Conservation (phyloP, 306 rosid species). For the Prunus persica region DNA sequence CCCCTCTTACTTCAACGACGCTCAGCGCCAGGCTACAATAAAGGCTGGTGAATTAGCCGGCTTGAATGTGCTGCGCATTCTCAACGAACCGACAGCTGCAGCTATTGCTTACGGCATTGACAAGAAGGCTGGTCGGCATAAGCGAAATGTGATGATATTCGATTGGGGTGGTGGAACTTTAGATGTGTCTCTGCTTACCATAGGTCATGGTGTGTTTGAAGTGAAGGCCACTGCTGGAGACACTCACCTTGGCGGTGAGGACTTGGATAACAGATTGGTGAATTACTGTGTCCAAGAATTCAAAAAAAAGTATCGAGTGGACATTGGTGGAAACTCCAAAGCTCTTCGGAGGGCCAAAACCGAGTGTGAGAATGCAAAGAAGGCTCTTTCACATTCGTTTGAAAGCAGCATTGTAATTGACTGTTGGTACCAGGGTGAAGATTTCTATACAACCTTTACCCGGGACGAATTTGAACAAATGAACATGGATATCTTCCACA, state of each 20-base stretch:
- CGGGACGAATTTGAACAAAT: constrained; percentile 5
- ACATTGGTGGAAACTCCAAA: background rate
- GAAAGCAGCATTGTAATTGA: constrained; percentile 6
- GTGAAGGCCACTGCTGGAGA: constrained; percentile 17
- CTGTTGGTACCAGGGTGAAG: background rate
- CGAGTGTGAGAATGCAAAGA: constrained; percentile 4
- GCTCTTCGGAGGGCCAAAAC: constrained; percentile 4
- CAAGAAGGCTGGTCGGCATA: background rate
- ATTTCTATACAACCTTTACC: background rate
- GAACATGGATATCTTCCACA: background rate
- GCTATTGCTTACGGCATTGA: constrained; percentile 17
- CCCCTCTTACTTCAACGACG: constrained; percentile 6
- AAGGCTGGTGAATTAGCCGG: background rate
- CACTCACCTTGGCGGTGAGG: constrained; percentile 16
- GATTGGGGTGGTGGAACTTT: constrained; percentile 12
- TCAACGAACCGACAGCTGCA: constrained; percentile 12
- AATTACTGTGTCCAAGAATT: background rate
- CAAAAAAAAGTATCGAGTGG: background rate
- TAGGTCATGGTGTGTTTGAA: background rate
- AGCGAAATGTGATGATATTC: constrained; percentile 15
- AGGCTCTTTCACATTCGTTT: background rate
- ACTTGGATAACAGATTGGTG: constrained; percentile 7
- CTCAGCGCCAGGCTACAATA: constrained; percentile 1
- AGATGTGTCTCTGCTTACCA: constrained; percentile 11
- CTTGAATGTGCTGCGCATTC: background rate